Percentiles rank a stretch among this genome's conserved stretches.
Evolutionary conservation across 768 basidiomycete species (phyloP).

Genomic region (Lactarius vividus): DNA sequence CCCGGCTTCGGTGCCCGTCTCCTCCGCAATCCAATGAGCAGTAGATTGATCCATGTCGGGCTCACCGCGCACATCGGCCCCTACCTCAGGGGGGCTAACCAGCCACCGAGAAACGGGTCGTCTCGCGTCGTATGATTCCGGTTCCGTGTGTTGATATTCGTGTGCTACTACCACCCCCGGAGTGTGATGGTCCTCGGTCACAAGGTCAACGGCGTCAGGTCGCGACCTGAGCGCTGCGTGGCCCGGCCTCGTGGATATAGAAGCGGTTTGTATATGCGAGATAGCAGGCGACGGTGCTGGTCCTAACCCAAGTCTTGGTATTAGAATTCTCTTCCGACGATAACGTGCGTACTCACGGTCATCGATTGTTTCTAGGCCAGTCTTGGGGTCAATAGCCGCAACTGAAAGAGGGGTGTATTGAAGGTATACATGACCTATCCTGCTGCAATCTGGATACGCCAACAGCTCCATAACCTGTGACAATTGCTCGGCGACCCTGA

Average conservation of each 20-base stretch:
- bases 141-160: slow-evolving; percentile 62
- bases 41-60: not conserved
- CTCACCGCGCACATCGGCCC: slow-evolving; percentile 35
- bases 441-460: slow-evolving; percentile 22
- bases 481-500: slow-evolving; percentile 39
- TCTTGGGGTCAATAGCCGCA: slow-evolving; percentile 47
- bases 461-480: slow-evolving; percentile 58
- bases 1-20: not conserved
- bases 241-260: slow-evolving; percentile 1
- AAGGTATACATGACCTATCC: slow-evolving; percentile 8
- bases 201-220: slow-evolving; percentile 84
- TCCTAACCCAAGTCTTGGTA: slow-evolving; percentile 27
- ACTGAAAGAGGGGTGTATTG: slow-evolving; percentile 26
- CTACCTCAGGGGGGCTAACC: slow-evolving; percentile 39
- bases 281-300: slow-evolving; percentile 23
- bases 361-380: slow-evolving; percentile 37
- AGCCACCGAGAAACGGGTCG: slow-evolving; percentile 53
- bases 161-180: slow-evolving; percentile 50
- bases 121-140: slow-evolving; percentile 41
- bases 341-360: slow-evolving; percentile 42
- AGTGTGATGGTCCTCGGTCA: slow-evolving; percentile 66
- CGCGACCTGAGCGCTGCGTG: slow-evolving; percentile 19
- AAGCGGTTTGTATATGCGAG: not conserved
- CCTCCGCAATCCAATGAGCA: not conserved
- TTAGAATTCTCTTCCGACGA: slow-evolving; percentile 42